Base-by-base conservation (phyloP, 306 rosid genomes). In the Dalbergia cultrata region DNA sequence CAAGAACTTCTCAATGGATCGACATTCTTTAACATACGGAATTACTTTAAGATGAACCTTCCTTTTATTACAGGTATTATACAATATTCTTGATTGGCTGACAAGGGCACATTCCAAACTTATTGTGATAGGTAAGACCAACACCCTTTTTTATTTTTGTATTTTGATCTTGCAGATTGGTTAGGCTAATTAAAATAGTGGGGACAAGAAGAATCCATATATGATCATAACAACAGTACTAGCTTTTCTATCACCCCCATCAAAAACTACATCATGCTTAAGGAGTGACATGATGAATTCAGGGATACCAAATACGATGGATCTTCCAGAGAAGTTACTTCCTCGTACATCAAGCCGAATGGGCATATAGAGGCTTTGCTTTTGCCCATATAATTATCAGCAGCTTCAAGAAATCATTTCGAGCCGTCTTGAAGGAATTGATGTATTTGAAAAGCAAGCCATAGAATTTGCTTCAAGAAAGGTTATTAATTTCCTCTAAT, bases 251-350 rank as follows among this genome's bases (percentile, higher is more conserved):
- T 7, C 21, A 50, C 60, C 60, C n/a, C 60, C 0, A 10, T 11
- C 14, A 12, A 47, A 54, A 54, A 7, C n/a, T 8, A 54, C 21
- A 80, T 57, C 67, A 75, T 44, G n/a, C 71, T 68, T 77, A 53
- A 13, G 18, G 75, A 72, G 76, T 75, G 22, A 78, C 60, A 47
- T 72, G 21, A 66, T 74, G 17, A 70, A 52, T 86, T 83, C 86
- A 93, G 99, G 99, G 73, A 95, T 95, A 87, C 97, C 98, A 88
- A 95, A 93, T 82, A 95, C 99, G 53, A 93, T 95, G 99, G 97
- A 95, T 81, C 98, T 95, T 78, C 99, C 98, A 16, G 99, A 95
- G 87, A 95, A 95, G 92, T 86, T 93, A 84, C 97, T 95, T 88
- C 99, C 99, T 82, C 97, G 99, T 47, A 95, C 93, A 83, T 93